Percentiles rank a stretch among this genome's conserved stretches.
phyloP scores from a whole-genome alignment of 169 alveolate genomes.

The Plasmodium ovale region DNA sequence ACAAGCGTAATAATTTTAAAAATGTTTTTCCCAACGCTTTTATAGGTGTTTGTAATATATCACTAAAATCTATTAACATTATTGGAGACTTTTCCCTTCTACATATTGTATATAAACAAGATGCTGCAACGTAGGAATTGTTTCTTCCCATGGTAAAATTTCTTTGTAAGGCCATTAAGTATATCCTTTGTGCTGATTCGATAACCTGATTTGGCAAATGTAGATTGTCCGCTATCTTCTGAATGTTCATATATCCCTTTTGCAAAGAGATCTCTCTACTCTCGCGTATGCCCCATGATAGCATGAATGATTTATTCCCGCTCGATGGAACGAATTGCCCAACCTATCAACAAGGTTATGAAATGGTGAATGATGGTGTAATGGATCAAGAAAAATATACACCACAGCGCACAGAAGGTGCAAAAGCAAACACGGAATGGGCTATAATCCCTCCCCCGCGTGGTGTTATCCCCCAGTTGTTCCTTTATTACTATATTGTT shows the following conservation, averaged over 20 bases:
- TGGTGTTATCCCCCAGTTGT: too few relatives aligned
- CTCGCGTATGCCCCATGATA: constrained; percentile 86
- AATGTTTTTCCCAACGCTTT: constrained; percentile 91
- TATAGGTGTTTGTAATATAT: constrained; percentile 92
- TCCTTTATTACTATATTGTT: too few relatives aligned
- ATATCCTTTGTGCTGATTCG: constrained; percentile 93
- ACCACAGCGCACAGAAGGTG: neutral
- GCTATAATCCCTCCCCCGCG: too few relatives aligned
- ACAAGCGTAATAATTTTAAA: constrained; percentile 91
- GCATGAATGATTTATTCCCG: constrained; percentile 87
- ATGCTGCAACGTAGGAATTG: constrained; percentile 94
- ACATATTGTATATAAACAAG: constrained; percentile 95
- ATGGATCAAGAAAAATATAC: neutral
- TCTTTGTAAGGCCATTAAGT: constrained; percentile 94
- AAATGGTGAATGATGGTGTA: neutral
- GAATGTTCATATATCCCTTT: constrained; percentile 88
- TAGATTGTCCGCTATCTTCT: constrained; percentile 90
- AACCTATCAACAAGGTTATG: constrained; percentile 41
- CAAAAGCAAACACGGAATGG: too few relatives aligned
- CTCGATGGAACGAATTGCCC: constrained; percentile 90
- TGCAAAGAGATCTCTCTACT: constrained; percentile 87
- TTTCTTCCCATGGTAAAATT: constrained; percentile 96
- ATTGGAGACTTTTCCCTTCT: constrained; percentile 95
- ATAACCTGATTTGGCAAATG: constrained; percentile 87
- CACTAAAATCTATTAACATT: constrained; percentile 95